Percentiles rank a stretch among this genome's conserved stretches.
Conservation (phyloP, 306 rosid species). For the Hippophae tibetana region DNA sequence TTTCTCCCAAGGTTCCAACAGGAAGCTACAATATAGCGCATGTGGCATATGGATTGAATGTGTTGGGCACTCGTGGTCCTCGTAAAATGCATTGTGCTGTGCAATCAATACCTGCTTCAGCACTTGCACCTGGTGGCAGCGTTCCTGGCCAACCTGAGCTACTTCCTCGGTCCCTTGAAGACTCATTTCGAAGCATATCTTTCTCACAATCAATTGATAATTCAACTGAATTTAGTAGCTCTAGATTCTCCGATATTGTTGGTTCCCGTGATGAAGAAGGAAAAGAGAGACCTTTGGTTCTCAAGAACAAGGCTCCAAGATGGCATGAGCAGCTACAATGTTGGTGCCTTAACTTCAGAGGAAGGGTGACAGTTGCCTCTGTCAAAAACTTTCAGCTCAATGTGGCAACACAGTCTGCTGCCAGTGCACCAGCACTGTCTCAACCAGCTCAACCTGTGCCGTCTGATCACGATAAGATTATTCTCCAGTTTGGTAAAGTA, state of each 20-base stretch:
- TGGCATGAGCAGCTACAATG: constrained; percentile 97
- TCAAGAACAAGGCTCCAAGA: constrained; percentile 80
- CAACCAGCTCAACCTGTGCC: constrained; percentile 40
- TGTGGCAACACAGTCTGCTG: constrained; percentile 44
- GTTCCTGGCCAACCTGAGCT: constrained; percentile 83
- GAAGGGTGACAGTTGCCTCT: constrained; percentile 83
- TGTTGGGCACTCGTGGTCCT: constrained; percentile 79
- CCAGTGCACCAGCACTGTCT: constrained; percentile 34
- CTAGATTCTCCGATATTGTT: constrained; percentile 57
- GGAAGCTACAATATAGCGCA: constrained; percentile 77
- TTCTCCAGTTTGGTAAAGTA: constrained; percentile 89
- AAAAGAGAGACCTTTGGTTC: constrained; percentile 54
- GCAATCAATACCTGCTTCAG: constrained; percentile 58
- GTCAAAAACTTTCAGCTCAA: constrained; percentile 87
- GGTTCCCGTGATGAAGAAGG: constrained; percentile 35
- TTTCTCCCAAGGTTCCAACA: constrained; percentile 81
- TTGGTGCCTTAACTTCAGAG: constrained; percentile 88
- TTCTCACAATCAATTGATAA: constrained; percentile 61
- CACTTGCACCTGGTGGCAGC: constrained; percentile 59
- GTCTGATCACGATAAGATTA: constrained; percentile 78
- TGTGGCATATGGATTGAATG: constrained; percentile 68
- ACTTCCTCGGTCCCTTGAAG: constrained; percentile 62
- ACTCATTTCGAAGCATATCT: constrained; percentile 75
- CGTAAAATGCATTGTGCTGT: constrained; percentile 78
- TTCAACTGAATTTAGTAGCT: constrained; percentile 65